These are phyloP conservation scores for Mycena venus DNA, from an alignment of 768 basidiomycete species.

Conservation along the genomic window DNA sequence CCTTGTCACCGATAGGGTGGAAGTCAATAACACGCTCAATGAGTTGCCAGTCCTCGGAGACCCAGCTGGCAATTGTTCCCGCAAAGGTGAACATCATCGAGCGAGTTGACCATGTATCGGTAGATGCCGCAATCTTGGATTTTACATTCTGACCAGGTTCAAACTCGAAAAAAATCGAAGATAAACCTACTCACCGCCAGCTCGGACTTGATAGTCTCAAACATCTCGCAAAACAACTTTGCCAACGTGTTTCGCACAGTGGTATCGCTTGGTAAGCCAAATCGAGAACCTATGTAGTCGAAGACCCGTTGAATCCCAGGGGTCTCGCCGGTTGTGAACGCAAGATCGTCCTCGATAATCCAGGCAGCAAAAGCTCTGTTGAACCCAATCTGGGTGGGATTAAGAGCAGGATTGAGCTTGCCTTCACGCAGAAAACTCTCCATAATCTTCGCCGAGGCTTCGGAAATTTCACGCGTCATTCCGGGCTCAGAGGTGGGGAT, in stretches of 20 bases:
- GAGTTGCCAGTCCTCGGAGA: slow-evolving; percentile 47
- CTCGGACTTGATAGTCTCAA: slow-evolving; percentile 33
- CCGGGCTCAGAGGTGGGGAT: no score
- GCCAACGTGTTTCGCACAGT: slow-evolving; percentile 40
- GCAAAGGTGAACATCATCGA: no score
- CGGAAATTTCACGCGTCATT: no score
- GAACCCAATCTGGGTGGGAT: slow-evolving; percentile 31
- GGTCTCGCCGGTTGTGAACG: slow-evolving; percentile 40
- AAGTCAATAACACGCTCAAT: slow-evolving; percentile 50
- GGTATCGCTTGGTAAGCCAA: slow-evolving; percentile 40
- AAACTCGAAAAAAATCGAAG: neutral
- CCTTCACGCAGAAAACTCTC: slow-evolving; percentile 30
- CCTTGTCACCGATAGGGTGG: slow-evolving; percentile 45
- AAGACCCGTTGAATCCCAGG: slow-evolving; percentile 17
- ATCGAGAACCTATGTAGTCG: neutral
- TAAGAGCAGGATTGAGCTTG: slow-evolving; percentile 30
- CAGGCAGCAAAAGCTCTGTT: slow-evolving; percentile 34
- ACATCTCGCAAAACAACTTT: slow-evolving; percentile 32
- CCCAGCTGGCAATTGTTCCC: slow-evolving; percentile 40
- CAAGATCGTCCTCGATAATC: slow-evolving; percentile 42
- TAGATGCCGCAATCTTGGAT: slow-evolving; percentile 39
- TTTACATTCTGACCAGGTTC: slow-evolving; percentile 31
- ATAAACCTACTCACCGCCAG: slow-evolving; percentile 23
- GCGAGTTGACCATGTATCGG: slow-evolving; percentile 47
- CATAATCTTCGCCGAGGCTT: no score